Evolutionary conservation across 805 yeast genomes (phyloP), one percentile per base, ranked within the genome.

Genomic region (Ogataea nitratoaversa): DNA sequence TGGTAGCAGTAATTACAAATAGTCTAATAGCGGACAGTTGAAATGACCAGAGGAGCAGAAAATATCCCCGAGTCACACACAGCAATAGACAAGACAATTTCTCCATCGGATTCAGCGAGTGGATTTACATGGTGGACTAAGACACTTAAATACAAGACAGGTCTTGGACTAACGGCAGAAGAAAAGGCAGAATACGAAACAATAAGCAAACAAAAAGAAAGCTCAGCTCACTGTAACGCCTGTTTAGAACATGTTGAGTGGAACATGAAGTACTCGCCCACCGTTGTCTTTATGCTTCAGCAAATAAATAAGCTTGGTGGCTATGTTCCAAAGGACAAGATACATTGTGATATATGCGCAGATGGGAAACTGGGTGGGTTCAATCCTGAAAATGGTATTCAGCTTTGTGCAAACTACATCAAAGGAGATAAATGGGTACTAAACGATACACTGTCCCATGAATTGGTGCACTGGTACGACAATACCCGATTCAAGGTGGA

Each of bases 401-500:
- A 89, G 42, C 63, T 93, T 6, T 93, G 99, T 63, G 88, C 90
- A 46, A 90, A 93, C 61, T 72, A 89, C 63, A 71, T 87, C 30
- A 14, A 37, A 13, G 59, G 64, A 27, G 79, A 80, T 57, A 81
- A 81, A 56, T 79, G 83, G 74, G 95, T 87, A 53, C 63, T 89
- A 42, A 97, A 91, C 57, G 98, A 93, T 55, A 86, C 95, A 0
- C 65, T 93, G 47, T 74, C 97, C 2, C 99, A 93, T 59, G 99
- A 93, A 58, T 70, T 93, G 60, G 79, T 93, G 25, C 99, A 93
- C 62, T 93, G 89, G 46, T 93, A 87, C 62, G 99, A 93, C 63
- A 82, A 89, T 56, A 68, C 86, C 48, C 83, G 88, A 60, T 93
- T 93, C 69, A 70, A 87, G 40, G 89, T 93, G 2, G 87, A 93